Conservation (phyloP, 2,329 filamentous ascomycete genomes). For the Botrytis squamosa region DNA sequence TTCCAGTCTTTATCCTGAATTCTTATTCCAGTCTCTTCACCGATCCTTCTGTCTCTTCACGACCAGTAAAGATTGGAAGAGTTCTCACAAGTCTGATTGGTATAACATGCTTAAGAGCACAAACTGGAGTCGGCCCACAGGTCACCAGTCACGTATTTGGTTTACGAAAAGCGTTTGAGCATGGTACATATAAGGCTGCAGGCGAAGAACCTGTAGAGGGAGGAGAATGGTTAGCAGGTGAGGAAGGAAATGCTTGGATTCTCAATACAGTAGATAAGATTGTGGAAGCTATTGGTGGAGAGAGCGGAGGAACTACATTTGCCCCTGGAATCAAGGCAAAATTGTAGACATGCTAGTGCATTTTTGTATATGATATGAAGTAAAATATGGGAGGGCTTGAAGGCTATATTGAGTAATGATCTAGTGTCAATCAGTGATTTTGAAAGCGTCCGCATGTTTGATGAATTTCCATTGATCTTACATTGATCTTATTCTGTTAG, state of each 20-base stretch:
- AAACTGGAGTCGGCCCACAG: conserved; percentile 80
- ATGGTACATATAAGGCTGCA: conserved; percentile 54
- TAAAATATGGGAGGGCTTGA: neutral
- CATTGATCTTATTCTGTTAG: too few species aligned
- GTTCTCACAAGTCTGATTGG: conserved; percentile 72
- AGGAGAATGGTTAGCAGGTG: conserved; percentile 59
- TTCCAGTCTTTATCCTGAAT: conserved; percentile 76
- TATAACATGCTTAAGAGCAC: conserved; percentile 70
- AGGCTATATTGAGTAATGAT: neutral
- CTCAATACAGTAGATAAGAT: conserved; percentile 61
- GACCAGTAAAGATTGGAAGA: conserved; percentile 59
- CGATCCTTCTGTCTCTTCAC: conserved; percentile 54
- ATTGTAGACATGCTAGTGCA: conserved; percentile 10
- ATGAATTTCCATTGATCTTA: neutral
- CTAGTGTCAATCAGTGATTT: neutral
- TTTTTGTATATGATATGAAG: neutral
- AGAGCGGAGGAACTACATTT: conserved; percentile 45
- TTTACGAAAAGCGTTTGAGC: conserved; percentile 70
- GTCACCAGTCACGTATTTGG: conserved; percentile 81
- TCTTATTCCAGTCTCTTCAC: conserved; percentile 75
- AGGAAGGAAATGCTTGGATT: conserved; percentile 65
- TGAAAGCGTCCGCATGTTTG: neutral
- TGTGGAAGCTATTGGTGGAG: conserved; percentile 51
- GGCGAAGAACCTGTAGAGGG: conserved; percentile 50
- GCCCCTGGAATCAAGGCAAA: conserved; percentile 46